Evolutionary conservation across 495 filamentous ascomycete species (phyloP), one percentile per base, ranked within the genome.

Genomic region (Sphaerosporella brunnea): DNA sequence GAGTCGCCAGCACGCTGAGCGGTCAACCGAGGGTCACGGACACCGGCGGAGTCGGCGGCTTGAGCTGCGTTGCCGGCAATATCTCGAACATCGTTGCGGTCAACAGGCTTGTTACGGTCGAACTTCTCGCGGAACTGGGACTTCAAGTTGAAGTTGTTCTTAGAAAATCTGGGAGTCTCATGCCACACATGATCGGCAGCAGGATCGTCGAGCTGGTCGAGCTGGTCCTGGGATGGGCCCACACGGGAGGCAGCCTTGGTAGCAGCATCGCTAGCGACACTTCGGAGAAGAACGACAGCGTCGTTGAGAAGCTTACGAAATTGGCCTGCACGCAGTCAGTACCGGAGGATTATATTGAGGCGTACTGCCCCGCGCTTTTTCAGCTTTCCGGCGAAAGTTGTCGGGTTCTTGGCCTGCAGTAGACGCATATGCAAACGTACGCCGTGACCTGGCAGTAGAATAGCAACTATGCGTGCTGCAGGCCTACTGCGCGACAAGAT

Each of bases 171-270:
- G 0, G 92, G 92, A 42, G 76, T 73, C 51, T 96, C 86, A 60
- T 95, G 84, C 92, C 92, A 97, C 8, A 73, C 75, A 63, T 96
- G 86, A 53, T 93, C 85, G 5, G 82, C 77, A 1, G 90, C 90
- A 1, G 92, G 75, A 11, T 69, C 56, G 53, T 95, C 90, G 30
- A 96, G 78, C 52, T 84, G 79, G 10, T 64, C 53, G 25, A 96
- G 70, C 40, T 80, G 67, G 10, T 95, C 83, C 47, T 90, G 73
- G 10, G 72, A 72, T 1, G 90, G 90, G n/a, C 77, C 78, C 43
- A 95, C 72, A 37, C 67, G 71, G 55, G 67, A 71, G 42, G 90
- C 84, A n/a, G 82, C 78, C 53, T 87, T 92, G 35, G 69, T 70
- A 3, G 92, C 86, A 18, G 79, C 84, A 63, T 96, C 90, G 39